Evolutionary conservation across 306 rosid genomes (phyloP), one percentile per base, ranked within the genome.

Genomic region (Hippophae gyantsensis): DNA sequence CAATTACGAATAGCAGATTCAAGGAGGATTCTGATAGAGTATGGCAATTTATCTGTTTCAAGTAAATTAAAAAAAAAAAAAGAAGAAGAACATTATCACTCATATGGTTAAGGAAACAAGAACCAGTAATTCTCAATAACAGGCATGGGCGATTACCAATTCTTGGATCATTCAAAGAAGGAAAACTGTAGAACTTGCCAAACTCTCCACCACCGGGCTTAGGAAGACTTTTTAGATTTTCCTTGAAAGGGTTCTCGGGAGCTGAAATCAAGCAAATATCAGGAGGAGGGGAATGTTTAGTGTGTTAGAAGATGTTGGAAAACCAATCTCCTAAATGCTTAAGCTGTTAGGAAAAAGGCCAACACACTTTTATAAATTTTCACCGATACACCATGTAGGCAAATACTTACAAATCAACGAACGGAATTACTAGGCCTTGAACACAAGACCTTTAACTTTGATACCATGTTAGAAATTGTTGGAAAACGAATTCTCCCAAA

Each of bases 121-220:
- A 47, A 67, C 13, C 12, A 40, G 0, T 56, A 50, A 38, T 50
- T 43, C n/a, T 13, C 38, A 41, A 0, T 7, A 58, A 40, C 14
- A 40, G 18, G 52, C 55, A 48, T 10, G 42, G 47, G 32, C 53
- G 11, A 18, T 61, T 88, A 93, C 99, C 99, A 44, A 93, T 86
- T 68, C 99, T 75, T 1, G 99, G 95, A 50, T 93, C 97, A 0
- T 86, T 88, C 70, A 93, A 72, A 54, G 99, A 86, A 42, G 99
- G 86, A 68, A 93, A 94, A 64, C 97, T 93, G 66, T 88, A 93
- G 72, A 76, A 88, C 71, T 88, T 93, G 48, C 99, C 99, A 57
- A 76, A 93, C 78, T 88, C 95, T 40, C 99, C 99, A 2, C 99
- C 97, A 38, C 99, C 95, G 8, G 89, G 94, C 80, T 86, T 93